Base-by-base conservation (phyloP, 2,329 filamentous ascomycete genomes). In the Alternaria brassicae region DNA sequence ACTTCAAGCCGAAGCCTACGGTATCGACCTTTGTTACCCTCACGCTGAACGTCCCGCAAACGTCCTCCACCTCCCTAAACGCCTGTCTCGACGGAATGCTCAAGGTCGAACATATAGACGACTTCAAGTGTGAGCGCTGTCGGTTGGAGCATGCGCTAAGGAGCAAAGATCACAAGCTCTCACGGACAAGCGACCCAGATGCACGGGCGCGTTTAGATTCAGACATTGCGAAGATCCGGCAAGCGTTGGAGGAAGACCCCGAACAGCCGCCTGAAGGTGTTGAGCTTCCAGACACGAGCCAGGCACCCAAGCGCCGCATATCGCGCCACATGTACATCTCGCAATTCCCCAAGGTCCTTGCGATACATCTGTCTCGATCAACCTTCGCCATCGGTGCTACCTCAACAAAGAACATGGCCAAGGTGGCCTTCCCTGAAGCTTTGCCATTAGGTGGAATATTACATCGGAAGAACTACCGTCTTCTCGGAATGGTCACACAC, bases 91-190 rank as follows among this genome's bases (percentile, higher is more conserved):
- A 99, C 71, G 91, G 91, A 39, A 89, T 97, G 78, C 89, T 99
- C 67, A 97, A 97, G 79, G 92, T 92, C 0, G 95, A 99, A 77
- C 90, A 93, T 75, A 97, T 99, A 66, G 94, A 98, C 63, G 95
- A 97, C 75, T 99, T 96, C 82, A 93, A 91, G 68, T 99, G 95
- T 80, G 95, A 97, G 71, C 91, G 89, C 79, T 99, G 95, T 74
- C 88, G 93, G 21, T 83, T 99, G n/a, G 79, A 91, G 41, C 91
- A 97, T 76, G 93, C 93, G 4, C 80, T 91, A 53, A 82, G 88
- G 28, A 78, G 84, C 50, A 86, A 92, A 63, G 81, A 86, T 62
- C 80, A 82, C 6, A 88, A 92, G 63, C 74, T 89, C 32, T 78
- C 81, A 32, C 85, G 81, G 21, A 61, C 70, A 1, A 64, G 61